Evolutionary conservation across 441 rosid genomes (phyloP), one percentile per base, ranked within the genome.

Genomic region (Raphanus hybrid): DNA sequence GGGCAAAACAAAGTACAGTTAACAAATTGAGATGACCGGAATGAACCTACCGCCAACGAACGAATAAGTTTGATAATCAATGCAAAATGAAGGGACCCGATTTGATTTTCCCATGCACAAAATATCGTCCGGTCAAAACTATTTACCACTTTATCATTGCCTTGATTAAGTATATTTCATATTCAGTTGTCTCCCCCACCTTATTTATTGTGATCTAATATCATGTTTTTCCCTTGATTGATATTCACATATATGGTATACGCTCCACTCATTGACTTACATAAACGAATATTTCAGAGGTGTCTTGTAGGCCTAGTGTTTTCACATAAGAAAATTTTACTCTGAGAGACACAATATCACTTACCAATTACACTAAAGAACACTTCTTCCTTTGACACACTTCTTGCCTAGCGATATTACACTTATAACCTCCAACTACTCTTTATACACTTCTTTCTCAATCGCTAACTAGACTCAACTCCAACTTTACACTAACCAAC

Each of bases 1-100:
- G 74, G 78, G 73, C 74, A 78, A 62, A 70, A 57, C 59, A 69
- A 70, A 79, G 79, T 69, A 75, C 75, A 74, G 11, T 67, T 35
- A 70, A 74, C 75, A 64, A 79, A 74, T 75, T 32, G 23, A 74
- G 68, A 14, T 59, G 59, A 23, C 72, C 58, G 48, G 68, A 75
- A 29, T 8, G 32, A 67, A 66, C 71, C 78, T 75, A 74, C 78
- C 50, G 82, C 78, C 59, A 54, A 71, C 75, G 68, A 70, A 79
- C 75, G 79, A 70, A 74, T 74, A 58, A 58, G 76, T 69, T 70
- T 75, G 69, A 64, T 70, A 45, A 20, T 74, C 27, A 79, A 69
- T 74, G 62, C 55, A 12, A 41, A 41, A 20, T 11, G 6, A 20
- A 73, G 62, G 75, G 75, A 27, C 67, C 78, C 78, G 74, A 8